phyloP scores from a whole-genome alignment of 75 land plant genomes.

The Ceratopteris richardii region DNA sequence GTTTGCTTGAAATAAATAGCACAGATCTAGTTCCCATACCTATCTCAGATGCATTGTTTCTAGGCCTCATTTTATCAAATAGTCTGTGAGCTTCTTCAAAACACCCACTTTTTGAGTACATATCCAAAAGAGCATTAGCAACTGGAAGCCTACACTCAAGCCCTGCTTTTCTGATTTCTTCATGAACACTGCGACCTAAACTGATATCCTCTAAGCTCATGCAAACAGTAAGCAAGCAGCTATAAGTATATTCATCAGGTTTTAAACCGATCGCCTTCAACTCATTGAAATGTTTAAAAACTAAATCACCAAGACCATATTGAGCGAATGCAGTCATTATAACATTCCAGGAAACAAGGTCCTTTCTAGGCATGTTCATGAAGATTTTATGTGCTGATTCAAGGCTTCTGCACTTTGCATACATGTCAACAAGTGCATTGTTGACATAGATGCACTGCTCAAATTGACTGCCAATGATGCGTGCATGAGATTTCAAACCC shows the following conservation, averaged over 20 bases:
- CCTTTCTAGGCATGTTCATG: not conserved
- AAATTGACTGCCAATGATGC: slow-evolving; percentile 28
- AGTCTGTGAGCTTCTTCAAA: slow-evolving; percentile 3
- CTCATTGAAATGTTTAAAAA: not conserved
- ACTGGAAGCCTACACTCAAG: not conserved
- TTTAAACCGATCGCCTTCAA: not conserved
- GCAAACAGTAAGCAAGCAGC: not conserved
- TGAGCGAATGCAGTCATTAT: slow-evolving; percentile 5
- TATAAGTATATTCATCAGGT: slow-evolving; percentile 2
- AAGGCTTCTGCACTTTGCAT: slow-evolving; percentile 6
- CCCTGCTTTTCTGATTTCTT: slow-evolving; percentile 2
- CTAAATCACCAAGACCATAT: not conserved
- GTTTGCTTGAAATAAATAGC: not conserved
- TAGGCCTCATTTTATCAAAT: slow-evolving; percentile 9
- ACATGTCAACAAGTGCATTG: slow-evolving; percentile 10
- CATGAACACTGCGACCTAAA: not conserved
- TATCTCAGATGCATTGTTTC: slow-evolving; percentile 9
- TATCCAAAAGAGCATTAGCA: slow-evolving; percentile 6
- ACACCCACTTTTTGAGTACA: slow-evolving; percentile 14
- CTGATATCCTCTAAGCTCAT: not conserved
- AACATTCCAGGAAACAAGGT: slow-evolving; percentile 10
- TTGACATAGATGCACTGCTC: slow-evolving; percentile 19
- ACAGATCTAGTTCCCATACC: not conserved
- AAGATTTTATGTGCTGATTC: slow-evolving; percentile 2
- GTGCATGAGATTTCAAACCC: slow-evolving; percentile 40